Base-by-base conservation (phyloP, 176 grass and related monocot genomes). In the Oryza meridionalis region DNA sequence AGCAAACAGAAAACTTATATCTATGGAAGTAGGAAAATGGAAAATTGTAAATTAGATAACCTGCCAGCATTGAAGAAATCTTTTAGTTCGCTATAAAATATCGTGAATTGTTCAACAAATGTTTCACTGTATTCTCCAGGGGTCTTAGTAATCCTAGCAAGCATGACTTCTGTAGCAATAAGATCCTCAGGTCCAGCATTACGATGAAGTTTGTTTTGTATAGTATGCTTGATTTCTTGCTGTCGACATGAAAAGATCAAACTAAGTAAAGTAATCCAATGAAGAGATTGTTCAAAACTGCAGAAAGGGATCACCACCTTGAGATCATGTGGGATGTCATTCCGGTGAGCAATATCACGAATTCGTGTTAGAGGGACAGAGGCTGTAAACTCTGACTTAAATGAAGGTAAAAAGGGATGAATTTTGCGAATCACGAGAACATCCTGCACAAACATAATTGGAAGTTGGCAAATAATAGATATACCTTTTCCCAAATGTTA, bases 171-270 rank as follows among this genome's bases (percentile, higher is more conserved):
- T 50, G 96, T 98, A 83, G 96, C 92, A 93, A 98, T 88, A 67
- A 98, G 92, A 90, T 98, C 96, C 90, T 98, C 96, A 37, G 96
- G 96, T 71, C 96, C 96, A 86, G 96, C 96, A 93, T 90, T 98
- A 10, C 96, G 84, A 46, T 98, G 96, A 88, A 98, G 92, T 79
- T 98, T 98, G 88, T 98, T 98, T 91, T 98, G 96, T 84, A 98
- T 95, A 47, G 96, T 95, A 88, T 98, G 96, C 73, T 98, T 98
- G 63, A 98, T 98, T 89, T 98, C 96, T 98, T 95, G 92, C 92
- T 98, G 87, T 88, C 82, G 61, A 87, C 74, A 85, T 19, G 38
- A 90, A 62, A 77, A 84, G 49, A 47, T 24, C 21, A 82, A 82
- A 77, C 13, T 87, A 44, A 77, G 69, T 17, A 86, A 80, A 74